phyloP scores from a whole-genome alignment of 306 rosid species.

The Bauhinia variegata region DNA sequence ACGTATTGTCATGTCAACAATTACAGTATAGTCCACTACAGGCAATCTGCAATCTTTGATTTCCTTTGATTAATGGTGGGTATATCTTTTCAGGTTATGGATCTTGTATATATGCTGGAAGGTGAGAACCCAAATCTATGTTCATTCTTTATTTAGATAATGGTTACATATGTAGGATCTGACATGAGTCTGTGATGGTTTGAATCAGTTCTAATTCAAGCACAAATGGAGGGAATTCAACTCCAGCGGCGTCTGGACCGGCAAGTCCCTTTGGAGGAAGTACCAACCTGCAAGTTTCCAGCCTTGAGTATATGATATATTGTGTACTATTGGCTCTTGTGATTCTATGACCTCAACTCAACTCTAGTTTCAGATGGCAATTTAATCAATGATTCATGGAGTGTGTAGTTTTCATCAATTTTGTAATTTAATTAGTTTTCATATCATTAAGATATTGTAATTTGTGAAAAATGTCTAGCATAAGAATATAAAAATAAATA shows the following conservation, averaged over 20 bases:
- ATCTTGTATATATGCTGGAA: conserved; percentile 74
- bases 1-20: too few relatives aligned
- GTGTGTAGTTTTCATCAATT: conserved; percentile 40
- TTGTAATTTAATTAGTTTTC: too few relatives aligned
- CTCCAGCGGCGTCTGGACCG: conserved; percentile 58
- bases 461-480: too few relatives aligned
- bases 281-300: conserved; percentile 46
- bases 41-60: too few relatives aligned
- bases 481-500: too few relatives aligned
- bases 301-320: conserved; percentile 47
- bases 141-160: conserved; percentile 6
- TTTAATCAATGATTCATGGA: conserved; percentile 37
- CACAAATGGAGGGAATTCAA: conserved; percentile 42
- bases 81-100: conserved; percentile 79
- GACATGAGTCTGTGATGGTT: conserved; percentile 30
- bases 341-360: conserved; percentile 40
- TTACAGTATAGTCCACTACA: too few relatives aligned
- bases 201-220: conserved; percentile 66
- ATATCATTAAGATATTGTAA: too few relatives aligned
- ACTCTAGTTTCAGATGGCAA: conserved; percentile 25
- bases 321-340: conserved; percentile 38
- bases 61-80: conserved; percentile 5
- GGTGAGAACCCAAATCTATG: conserved; percentile 54
- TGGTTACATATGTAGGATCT: not conserved
- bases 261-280: conserved; percentile 49